Base-by-base conservation (phyloP, 1,139 yeast genomes). In the Candida sojae region DNA sequence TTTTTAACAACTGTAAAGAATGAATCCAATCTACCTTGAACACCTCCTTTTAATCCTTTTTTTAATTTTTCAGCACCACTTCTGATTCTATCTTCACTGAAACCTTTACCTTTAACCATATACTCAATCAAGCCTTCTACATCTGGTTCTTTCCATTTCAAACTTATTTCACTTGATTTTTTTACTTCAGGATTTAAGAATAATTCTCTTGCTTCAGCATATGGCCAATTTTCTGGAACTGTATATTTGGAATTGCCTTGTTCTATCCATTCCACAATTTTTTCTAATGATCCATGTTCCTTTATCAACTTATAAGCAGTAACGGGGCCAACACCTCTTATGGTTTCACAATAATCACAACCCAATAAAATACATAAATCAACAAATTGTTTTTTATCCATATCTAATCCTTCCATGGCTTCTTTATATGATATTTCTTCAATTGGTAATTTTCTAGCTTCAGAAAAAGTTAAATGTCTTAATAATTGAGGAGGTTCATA, bases 161-260 rank as follows among this genome's bases (percentile, higher is more conserved):
- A 66, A 3, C 80, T 80, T 3, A 89, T 73, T 0, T 83, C 86
- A 2, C 70, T 67, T 0, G 88, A 84, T 26, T 79, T 74, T 1
- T 74, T 62, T 2, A 91, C 89, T 33, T 93, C 98, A 0, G 99
- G 98, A 21, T 83, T 70, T 60, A 84, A 66, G 62, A 93, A 92
- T 43, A 95, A 70, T 53, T 87, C 83, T 57, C 98, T 80, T 2
- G 97, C 99, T 58, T 88, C 96, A 50, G 81, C 83, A 61, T 77
- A 92, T 3, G 97, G 97, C 98, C 98, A 93, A 57, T 89, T 84
- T 60, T 91, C 97, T 1, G 99, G 99, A 12, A 93, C 80, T 59
- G 84, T 86, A 66, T 84, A 86, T 63, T 91, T 91, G 21, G 83
- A 75, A 49, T 77, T 76, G 50, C 83, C 79, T 45, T 73, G 73